Evolutionary conservation across 306 rosid species (phyloP).

Genomic region (Prunus salicina): DNA sequence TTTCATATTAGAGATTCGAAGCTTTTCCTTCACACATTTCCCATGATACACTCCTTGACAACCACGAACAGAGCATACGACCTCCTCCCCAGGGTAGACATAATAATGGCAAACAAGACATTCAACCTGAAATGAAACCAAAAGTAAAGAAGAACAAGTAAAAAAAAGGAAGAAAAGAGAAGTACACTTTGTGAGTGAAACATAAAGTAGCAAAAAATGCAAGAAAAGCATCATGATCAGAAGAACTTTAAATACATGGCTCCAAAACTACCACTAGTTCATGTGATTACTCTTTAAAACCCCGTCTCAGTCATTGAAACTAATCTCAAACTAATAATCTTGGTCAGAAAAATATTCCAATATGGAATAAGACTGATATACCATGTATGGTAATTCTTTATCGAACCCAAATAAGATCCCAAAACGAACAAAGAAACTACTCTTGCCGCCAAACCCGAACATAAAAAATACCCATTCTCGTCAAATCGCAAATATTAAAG

Average conservation of each 20-base stretch:
- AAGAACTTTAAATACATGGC: background rate
- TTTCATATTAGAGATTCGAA: conserved; percentile 38
- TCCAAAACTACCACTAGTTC: background rate
- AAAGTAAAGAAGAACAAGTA: background rate
- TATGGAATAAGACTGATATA: background rate
- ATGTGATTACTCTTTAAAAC: background rate
- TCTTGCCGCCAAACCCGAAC: background rate
- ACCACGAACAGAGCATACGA: conserved; percentile 64
- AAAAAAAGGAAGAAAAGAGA: background rate
- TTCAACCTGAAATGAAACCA: conserved; percentile 42
- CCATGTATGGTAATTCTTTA: background rate
- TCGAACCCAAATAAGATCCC: background rate
- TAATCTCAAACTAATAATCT: background rate
- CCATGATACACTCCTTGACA: conserved; percentile 59
- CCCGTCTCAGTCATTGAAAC: background rate
- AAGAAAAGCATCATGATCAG: background rate
- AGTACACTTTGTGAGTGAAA: background rate
- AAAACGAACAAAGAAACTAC: background rate
- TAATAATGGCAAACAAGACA: conserved; percentile 51
- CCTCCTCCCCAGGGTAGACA: conserved; percentile 50
- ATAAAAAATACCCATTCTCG: no score
- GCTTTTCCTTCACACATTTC: conserved; percentile 53
- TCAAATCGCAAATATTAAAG: background rate
- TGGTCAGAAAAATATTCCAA: background rate
- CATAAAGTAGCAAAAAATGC: background rate